Evolutionary conservation across 148 eudicot genomes (phyloP), one percentile per base, ranked within the genome.

Genomic region (Persicaria maculosa): DNA sequence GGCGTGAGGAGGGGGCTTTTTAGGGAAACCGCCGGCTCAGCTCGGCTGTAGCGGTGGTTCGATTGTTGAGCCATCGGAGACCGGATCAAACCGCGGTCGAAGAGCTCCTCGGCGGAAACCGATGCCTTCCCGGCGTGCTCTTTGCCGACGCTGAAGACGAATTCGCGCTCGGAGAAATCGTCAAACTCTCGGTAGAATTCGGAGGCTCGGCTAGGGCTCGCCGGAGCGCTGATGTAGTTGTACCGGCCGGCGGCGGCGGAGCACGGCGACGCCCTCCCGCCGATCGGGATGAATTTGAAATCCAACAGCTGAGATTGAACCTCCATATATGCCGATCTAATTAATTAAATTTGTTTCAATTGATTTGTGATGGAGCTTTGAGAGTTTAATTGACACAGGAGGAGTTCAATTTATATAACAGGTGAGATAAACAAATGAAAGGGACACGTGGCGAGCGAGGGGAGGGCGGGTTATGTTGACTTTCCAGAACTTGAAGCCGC

Each of bases 91-190:
- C 93, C 93, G 0, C 78, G 73, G 25, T 78, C 76, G 73, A 87
- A 87, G 2, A 87, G 87, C 78, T 83, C 90, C 50, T 85, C 86
- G 5, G 93, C 88, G 1, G 86, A 70, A 44, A 68, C 71, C 19
- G 72, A 74, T n/a, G 47, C 2, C 40, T 45, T 62, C 46, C 75
- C 31, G 12, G 5, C 25, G 1, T 1, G 47, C 50, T 67, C 74
- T 22, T 9, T 20, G 44, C 55, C 3, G 72, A 77, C 36, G 10
- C 62, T 50, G n/a, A 75, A 75, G 9, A 47, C 48, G 62, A 75
- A 75, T 15, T 75, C 78, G 6, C 50, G 72, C 40, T 36, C 44
- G 44, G 75, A 40, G 77, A 62, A 59, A 9, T 74, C 71, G 17
- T 74, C 58, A 7, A 62, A 47, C 4, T 65, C 77, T 44, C 44